These are phyloP conservation scores for Viola odorata DNA, from an alignment of 345 rosid species.

Conservation along the genomic window DNA sequence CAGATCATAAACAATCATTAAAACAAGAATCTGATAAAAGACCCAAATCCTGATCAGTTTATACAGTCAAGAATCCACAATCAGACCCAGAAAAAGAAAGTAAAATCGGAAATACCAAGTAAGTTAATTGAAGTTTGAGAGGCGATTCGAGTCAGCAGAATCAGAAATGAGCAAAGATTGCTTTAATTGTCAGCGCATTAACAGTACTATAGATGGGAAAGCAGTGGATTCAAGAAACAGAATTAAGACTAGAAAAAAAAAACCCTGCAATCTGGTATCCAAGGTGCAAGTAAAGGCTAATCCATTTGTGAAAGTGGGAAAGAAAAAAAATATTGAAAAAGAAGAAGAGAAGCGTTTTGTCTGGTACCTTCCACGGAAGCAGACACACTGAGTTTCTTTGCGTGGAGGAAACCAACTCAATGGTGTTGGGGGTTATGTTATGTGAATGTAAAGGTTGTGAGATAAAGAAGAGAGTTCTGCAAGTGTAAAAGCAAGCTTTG, in stretches of 20 bases:
- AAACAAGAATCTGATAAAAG: background rate
- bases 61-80: background rate
- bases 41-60: background rate
- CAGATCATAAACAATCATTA: background rate
- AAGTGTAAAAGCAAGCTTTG: no score
- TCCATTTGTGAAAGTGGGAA: background rate
- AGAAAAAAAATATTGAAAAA: background rate
- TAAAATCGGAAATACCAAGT: background rate
- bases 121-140: background rate
- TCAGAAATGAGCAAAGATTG: no score
- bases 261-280: no score
- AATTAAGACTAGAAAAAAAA: no score
- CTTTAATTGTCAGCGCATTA: no score
- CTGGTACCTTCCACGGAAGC: background rate
- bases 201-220: no score
- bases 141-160: background rate
- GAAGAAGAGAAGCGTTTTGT: background rate
- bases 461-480: no score
- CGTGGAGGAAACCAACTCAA: constrained; percentile 1
- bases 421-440: background rate
- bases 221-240: no score
- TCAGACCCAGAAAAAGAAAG: background rate
- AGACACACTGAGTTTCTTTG: background rate
- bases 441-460: no score
- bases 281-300: no score